Conservation (phyloP, 768 basidiomycete species). For the Xerocomus potaroensis region DNA sequence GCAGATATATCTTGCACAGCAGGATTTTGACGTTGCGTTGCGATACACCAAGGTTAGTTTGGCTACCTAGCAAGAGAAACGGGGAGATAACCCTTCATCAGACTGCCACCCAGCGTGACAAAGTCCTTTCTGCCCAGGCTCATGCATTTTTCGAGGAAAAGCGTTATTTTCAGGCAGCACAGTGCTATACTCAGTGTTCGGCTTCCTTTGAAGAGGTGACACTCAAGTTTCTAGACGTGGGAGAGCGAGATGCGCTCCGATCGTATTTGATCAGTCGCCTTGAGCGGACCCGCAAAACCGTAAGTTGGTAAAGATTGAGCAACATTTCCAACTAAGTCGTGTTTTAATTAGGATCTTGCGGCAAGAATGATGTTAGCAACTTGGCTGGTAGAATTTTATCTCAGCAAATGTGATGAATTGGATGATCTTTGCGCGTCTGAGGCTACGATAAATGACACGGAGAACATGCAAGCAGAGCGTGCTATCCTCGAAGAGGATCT, state of each 20-base stretch:
- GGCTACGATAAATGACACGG: constrained; percentile 72
- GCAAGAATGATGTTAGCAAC: constrained; percentile 98
- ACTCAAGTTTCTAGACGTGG: constrained; percentile 83
- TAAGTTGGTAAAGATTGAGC: constrained; percentile 33
- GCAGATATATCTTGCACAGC: constrained; percentile 81
- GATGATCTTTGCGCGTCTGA: constrained; percentile 93
- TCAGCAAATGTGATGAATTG: constrained; percentile 93
- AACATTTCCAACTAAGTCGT: not conserved
- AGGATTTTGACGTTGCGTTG: constrained; percentile 73
- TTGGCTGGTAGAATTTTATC: constrained; percentile 96
- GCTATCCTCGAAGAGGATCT: constrained; percentile 89
- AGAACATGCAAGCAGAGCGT: constrained; percentile 78
- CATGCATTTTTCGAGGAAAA: constrained; percentile 72
- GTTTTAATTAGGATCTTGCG: constrained; percentile 64
- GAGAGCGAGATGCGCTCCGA: constrained; percentile 85
- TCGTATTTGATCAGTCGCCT: constrained; percentile 86
- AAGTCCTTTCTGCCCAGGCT: constrained; percentile 80
- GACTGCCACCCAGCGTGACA: constrained; percentile 86
- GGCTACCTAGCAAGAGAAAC: not conserved
- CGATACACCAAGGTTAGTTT: constrained; percentile 71
- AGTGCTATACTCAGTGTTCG: constrained; percentile 87
- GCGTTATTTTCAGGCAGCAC: constrained; percentile 87
- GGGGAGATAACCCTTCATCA: constrained; percentile 28
- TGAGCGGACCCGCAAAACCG: constrained; percentile 79
- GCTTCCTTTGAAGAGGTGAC: constrained; percentile 88